Evolutionary conservation across 345 rosid species (phyloP).

Genomic region (Eucalyptus leucophloia): DNA sequence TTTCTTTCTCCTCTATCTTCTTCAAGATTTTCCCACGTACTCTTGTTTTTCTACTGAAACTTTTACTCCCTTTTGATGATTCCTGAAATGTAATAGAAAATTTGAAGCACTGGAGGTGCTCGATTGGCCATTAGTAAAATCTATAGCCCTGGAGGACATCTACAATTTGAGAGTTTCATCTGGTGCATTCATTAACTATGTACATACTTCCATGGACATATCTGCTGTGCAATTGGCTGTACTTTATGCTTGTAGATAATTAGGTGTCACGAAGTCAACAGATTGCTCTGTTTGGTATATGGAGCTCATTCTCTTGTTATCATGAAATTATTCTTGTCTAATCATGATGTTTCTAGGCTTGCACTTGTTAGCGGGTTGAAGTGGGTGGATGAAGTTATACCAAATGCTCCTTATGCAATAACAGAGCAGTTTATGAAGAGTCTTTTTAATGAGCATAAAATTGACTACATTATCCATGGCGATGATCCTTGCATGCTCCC

Average conservation of each 20-base stretch:
- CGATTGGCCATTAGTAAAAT: background rate
- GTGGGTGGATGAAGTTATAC: constrained; percentile 95
- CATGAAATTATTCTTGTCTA: background rate
- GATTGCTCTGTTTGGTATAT: background rate
- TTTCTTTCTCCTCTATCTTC: background rate
- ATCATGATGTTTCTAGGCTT: constrained; percentile 29
- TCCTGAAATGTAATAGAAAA: background rate
- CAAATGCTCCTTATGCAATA: constrained; percentile 84
- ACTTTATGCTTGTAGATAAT: background rate
- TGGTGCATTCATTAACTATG: background rate
- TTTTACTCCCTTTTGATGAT: background rate
- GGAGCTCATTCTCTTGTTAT: background rate
- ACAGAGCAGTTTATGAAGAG: constrained; percentile 79
- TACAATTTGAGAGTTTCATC: background rate
- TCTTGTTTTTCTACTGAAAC: background rate
- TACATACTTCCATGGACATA: background rate
- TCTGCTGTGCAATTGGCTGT: background rate
- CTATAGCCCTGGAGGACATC: background rate
- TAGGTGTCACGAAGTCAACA: background rate
- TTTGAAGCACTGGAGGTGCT: background rate
- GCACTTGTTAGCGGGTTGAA: constrained; percentile 80
- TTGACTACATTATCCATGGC: constrained; percentile 89
- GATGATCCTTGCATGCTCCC: constrained; percentile 96
- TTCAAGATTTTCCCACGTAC: background rate
- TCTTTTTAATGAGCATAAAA: constrained; percentile 71